A percentile compares a stretch with the other conserved stretches of the same genome.
Conservation (phyloP, 2,329 filamentous ascomycete species). For the Trichoderma oligosporum region DNA sequence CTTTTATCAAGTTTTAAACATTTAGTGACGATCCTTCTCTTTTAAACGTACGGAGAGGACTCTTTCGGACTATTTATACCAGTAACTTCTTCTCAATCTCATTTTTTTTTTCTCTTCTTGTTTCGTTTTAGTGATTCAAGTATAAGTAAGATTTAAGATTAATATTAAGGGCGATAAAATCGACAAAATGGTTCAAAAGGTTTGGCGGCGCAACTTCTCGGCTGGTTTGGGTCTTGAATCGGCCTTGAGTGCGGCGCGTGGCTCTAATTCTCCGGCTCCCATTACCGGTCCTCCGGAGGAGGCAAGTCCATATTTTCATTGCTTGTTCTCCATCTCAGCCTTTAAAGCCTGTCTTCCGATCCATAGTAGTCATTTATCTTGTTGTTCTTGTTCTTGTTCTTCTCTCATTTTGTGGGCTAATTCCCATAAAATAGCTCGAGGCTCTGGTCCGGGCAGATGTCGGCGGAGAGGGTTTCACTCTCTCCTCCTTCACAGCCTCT, state of each 20-base stretch:
- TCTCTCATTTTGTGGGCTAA: no score
- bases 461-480: conserved; percentile 42
- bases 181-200: conserved; percentile 35
- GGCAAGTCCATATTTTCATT: conserved; percentile 14
- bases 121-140: no score
- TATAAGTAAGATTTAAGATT: no score
- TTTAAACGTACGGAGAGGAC: no score
- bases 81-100: neutral
- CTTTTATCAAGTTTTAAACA: neutral
- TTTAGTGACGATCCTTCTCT: neutral
- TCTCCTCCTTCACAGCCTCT: conserved; percentile 55
- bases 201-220: conserved; percentile 28
- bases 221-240: conserved; percentile 28
- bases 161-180: neutral
- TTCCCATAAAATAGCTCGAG: conserved; percentile 29
- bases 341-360: no score
- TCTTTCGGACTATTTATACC: neutral
- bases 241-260: conserved; percentile 25
- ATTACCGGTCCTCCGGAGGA: conserved; percentile 21
- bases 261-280: conserved; percentile 13
- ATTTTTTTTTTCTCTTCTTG: neutral
- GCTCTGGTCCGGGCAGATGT: conserved; percentile 27
- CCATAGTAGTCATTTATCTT: no score
- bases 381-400: no score
- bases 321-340: neutral